Percentiles rank a stretch among this genome's conserved stretches.
phyloP scores from a whole-genome alignment of 2,329 filamentous ascomycete species.

The Cordyceps cicadae region DNA sequence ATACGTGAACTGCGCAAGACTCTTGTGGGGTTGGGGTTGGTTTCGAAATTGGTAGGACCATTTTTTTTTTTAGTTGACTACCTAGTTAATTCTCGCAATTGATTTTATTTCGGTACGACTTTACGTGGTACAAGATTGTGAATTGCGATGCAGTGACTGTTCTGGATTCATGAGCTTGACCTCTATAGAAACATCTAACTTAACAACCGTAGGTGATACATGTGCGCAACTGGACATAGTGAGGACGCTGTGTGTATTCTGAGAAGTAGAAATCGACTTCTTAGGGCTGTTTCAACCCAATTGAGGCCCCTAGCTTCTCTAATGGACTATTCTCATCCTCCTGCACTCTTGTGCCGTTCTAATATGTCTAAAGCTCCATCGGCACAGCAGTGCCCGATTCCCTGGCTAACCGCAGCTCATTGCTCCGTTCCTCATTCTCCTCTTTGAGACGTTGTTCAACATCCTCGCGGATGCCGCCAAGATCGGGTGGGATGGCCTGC shows the following conservation, averaged over 20 bases:
- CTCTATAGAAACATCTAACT: no score
- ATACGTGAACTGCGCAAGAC: neutral
- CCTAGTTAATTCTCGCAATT: slow-evolving; percentile 8
- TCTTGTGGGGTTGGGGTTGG: neutral
- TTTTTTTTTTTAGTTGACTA: slow-evolving; percentile 7
- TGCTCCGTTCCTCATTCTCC: slow-evolving; percentile 51
- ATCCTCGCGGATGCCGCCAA: slow-evolving; percentile 58
- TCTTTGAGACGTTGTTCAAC: slow-evolving; percentile 61
- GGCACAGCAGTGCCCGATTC: slow-evolving; percentile 50
- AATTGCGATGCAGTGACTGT: neutral
- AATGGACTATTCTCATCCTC: neutral
- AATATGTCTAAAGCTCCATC: slow-evolving; percentile 40
- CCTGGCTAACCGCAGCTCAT: slow-evolving; percentile 40
- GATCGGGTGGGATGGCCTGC: slow-evolving; percentile 68
- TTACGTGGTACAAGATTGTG: neutral
- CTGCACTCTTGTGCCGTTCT: neutral
- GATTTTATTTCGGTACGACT: slow-evolving; percentile 9
- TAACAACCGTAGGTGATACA: no score
- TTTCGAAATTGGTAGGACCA: slow-evolving; percentile 3
- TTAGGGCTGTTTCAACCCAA: no score
- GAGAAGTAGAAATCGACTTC: no score
- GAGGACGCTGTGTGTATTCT: no score
- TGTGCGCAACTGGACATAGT: no score
- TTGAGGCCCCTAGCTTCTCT: no score
- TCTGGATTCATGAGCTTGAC: neutral